Conservation (phyloP, 164 flowering plant genomes). For the Macadamia tetraphylla region DNA sequence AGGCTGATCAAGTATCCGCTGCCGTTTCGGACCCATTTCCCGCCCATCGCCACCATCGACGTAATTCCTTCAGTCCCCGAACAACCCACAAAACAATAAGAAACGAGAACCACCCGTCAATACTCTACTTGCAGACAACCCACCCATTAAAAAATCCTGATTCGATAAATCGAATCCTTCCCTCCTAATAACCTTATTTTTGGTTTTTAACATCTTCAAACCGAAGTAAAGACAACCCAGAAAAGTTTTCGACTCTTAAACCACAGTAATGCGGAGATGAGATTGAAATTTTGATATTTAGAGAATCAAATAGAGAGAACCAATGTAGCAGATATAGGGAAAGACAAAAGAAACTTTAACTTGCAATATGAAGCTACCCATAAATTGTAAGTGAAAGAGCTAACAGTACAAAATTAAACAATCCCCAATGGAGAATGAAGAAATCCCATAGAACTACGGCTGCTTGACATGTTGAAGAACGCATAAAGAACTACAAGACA, state of each 20-base stretch:
- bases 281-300: too few species aligned
- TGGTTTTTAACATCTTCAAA: not conserved
- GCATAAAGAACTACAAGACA: too few species aligned
- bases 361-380: not conserved
- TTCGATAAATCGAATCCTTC: too few species aligned
- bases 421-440: not conserved
- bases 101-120: constrained; percentile 20
- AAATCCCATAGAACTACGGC: not conserved
- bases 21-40: constrained; percentile 75
- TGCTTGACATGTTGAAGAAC: too few species aligned
- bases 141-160: not conserved
- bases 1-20: constrained; percentile 60
- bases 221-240: not conserved
- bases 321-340: too few species aligned
- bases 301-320: too few species aligned
- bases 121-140: constrained; percentile 6
- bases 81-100: constrained; percentile 13
- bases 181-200: too few species aligned
- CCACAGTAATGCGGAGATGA: not conserved
- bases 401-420: not conserved
- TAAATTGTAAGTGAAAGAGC: not conserved
- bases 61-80: constrained; percentile 40
- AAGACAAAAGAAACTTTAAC: not conserved
- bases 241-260: too few species aligned
- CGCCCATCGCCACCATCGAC: constrained; percentile 54